Base-by-base conservation (phyloP, 768 basidiomycete species). In the Tricholoma saponaceum region DNA sequence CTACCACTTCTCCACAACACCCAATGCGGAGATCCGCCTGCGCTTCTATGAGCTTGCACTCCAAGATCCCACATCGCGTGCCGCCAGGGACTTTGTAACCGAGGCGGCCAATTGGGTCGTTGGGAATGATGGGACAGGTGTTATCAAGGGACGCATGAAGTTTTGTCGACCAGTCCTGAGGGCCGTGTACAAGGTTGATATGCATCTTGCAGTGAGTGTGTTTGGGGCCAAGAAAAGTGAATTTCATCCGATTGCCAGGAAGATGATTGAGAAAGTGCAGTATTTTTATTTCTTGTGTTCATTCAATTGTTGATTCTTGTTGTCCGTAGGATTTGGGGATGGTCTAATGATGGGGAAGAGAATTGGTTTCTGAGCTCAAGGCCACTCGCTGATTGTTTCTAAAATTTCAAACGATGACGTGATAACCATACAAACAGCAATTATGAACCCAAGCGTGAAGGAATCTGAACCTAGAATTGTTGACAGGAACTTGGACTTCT, bases 141-240 rank as follows among this genome's bases (percentile, higher is more conserved):
- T 82, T 25, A 73, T 92, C 56, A 87, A 89, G 64, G 90, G 90
- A 10, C 77, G 90, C 32, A 92, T 92, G 90, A 92, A 92, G 67
- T 91, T 91, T 74, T 92, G 90, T 69, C 72, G 90, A 49, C 86
- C 88, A 0, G 72, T 83, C 5, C 84, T 92, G 66, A 72, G 82
- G 33, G 81, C 74, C 0, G 79, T 84, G 18, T 70, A 66, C 28
- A 77, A 77, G 57, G 85, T 85, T 20, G 75, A 92, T 64, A 64
- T 67, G 49, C 64, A 65, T 33, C 70, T 90, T 26, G 87, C 90
- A 2, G 67, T 76, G 47, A 62, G 72, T 30, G 76, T 72, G 28
- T 92, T 84, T 69, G 66, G 64, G 35, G 72, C 65, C 39, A 68
- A 77, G 52, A 82, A 82, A 66, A 67, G 66, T 7, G 71, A 71